Percentiles rank a stretch among this genome's conserved stretches.
These are phyloP conservation scores for Rhynchospora tenuis DNA, from an alignment of 176 grass and related monocot genomes.

Conservation along the genomic window DNA sequence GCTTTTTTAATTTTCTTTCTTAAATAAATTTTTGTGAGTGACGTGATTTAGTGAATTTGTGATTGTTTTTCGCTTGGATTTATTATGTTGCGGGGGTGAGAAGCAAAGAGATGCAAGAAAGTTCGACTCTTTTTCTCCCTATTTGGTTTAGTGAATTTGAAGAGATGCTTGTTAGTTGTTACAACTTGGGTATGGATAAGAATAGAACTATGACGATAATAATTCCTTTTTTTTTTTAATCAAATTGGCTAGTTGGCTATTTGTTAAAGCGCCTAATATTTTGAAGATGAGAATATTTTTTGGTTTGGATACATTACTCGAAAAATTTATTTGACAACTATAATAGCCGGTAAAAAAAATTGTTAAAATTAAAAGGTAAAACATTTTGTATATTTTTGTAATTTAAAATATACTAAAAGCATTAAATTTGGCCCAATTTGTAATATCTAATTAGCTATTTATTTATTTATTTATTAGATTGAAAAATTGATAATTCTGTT, in stretches of 20 bases:
- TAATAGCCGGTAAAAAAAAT: no score
- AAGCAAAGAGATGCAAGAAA: background rate
- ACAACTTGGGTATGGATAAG: background rate
- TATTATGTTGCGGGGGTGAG: slow-evolving; percentile 15
- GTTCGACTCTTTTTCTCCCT: background rate
- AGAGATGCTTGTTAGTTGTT: background rate
- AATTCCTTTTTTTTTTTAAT: background rate
- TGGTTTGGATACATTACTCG: no score
- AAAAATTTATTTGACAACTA: no score
- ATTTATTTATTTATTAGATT: no score
- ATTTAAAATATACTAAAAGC: no score
- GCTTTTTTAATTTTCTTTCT: slow-evolving; percentile 5
- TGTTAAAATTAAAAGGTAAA: no score
- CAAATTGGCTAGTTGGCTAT: background rate
- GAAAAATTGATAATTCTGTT: no score
- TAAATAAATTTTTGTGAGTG: background rate
- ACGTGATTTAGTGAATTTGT: background rate
- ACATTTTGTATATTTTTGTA: no score
- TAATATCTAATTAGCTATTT: no score
- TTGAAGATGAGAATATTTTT: background rate
- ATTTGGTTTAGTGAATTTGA: background rate
- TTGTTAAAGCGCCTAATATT: background rate
- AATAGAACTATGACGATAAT: background rate
- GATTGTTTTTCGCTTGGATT: background rate
- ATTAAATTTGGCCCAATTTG: no score